Conservation (phyloP, 2,329 filamentous ascomycete genomes). For the Bipolaris zeicola region DNA sequence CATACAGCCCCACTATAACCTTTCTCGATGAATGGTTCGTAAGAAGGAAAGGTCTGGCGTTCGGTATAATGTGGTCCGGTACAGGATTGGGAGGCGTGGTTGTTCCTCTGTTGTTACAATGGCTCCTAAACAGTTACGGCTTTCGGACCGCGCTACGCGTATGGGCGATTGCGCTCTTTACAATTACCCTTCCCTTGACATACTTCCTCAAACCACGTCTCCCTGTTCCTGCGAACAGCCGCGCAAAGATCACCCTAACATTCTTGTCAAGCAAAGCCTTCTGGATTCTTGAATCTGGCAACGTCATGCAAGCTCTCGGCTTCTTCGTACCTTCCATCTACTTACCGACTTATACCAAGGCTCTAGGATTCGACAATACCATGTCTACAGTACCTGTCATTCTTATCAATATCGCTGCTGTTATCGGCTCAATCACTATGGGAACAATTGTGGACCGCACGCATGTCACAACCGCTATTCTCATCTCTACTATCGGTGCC, state of each 20-base stretch:
- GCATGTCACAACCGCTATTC: slow-evolving; percentile 49
- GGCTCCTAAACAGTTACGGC: slow-evolving; percentile 47
- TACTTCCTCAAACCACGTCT: slow-evolving; percentile 43
- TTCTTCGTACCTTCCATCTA: slow-evolving; percentile 51
- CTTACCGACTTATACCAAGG: slow-evolving; percentile 44
- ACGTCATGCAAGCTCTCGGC: slow-evolving; percentile 47
- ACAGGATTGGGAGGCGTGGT: slow-evolving; percentile 52
- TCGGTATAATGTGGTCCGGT: slow-evolving; percentile 65
- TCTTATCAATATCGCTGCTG: slow-evolving; percentile 44
- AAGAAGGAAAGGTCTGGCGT: slow-evolving; percentile 62
- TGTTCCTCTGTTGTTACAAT: slow-evolving; percentile 52
- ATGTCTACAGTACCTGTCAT: slow-evolving; percentile 43
- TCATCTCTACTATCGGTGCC: slow-evolving; percentile 51
- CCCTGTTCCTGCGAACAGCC: slow-evolving; percentile 24
- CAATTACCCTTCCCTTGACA: slow-evolving; percentile 41
- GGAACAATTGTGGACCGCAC: slow-evolving; percentile 51
- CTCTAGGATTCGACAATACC: slow-evolving; percentile 29
- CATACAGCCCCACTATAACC: slow-evolving; percentile 62
- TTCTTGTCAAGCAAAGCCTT: slow-evolving; percentile 42
- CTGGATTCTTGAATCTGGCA: slow-evolving; percentile 41
- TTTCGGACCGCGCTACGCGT: slow-evolving; percentile 51
- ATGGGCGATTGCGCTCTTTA: slow-evolving; percentile 43
- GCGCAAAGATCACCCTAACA: slow-evolving; percentile 32
- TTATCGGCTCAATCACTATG: slow-evolving; percentile 46
- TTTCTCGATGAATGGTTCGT: slow-evolving; percentile 70